Base-by-base conservation (phyloP, 257 asterid genomes). In the Echites panduratus region DNA sequence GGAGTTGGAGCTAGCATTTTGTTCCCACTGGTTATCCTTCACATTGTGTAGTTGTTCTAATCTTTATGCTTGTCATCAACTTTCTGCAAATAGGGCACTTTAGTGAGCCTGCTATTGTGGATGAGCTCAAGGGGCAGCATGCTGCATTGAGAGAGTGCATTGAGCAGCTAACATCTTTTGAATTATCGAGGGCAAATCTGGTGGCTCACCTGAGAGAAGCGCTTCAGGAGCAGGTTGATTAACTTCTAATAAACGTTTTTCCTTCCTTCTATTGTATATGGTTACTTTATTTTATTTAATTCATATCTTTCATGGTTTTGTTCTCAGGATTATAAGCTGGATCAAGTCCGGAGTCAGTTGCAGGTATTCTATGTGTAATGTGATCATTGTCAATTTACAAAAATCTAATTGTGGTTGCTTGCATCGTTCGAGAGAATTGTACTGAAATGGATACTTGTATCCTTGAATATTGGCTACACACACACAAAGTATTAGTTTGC, bases 221-320 rank as follows among this genome's bases (percentile, higher is more conserved):
- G 75, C 89, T 94, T 69, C 89, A 82, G 77, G 99, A 89, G 83
- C 96, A 91, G 96, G 97, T 93, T 75, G 57, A 68, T 78, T 50
- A 47, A 62, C 79, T 56, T 65, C 38, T 16, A n/a, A 68, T 66
- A 22, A 35, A 41, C 64, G 19, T 40, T n/a, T 22, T 17, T 20
- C 41, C 58, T 62, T 57, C 8, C 54, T 20, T 64, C 49, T 66
- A 48, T 20, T 61, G 0, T 45, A 14, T 29, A 54, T 50, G 68
- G 68, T 62, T 72, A 7, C 73, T 50, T 75, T 44, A 35, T 40
- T 38, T 59, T 16, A 13, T 80, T 66, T 81, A 29, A 79, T 75
- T 70, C 73, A 50, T 75, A 68, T 66, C 48, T 58, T 27, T 76
- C 47, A 0, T 67, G 38, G 65, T 66, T 73, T 76, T 66, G 19